These are phyloP conservation scores for Pleomassaria siparia DNA, from an alignment of 2,329 filamentous ascomycete genomes.

Conservation along the genomic window DNA sequence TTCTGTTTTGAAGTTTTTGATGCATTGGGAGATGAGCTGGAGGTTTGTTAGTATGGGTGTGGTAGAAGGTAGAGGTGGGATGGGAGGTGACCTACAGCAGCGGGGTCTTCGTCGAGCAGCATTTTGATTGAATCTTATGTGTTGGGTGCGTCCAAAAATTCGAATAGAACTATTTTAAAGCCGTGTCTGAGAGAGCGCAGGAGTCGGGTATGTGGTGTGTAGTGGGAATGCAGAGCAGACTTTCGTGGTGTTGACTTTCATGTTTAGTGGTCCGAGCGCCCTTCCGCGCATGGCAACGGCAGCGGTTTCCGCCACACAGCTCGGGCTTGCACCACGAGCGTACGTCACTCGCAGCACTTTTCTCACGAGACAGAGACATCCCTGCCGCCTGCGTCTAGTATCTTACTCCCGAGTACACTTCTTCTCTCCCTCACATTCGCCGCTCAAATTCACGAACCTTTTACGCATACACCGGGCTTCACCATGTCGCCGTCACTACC, in stretches of 20 bases:
- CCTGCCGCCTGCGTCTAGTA: conserved; percentile 12
- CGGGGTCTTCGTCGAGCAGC: conserved; percentile 92
- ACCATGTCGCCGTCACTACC: conserved; percentile 41
- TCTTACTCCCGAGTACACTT: background rate
- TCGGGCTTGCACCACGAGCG: conserved; percentile 13
- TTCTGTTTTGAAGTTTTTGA: conserved; percentile 91
- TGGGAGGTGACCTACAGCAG: conserved; percentile 61
- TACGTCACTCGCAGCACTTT: conserved; percentile 31
- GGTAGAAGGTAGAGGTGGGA: conserved; percentile 7
- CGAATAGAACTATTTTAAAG: background rate
- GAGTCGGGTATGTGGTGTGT: conserved; percentile 3
- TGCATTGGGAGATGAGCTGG: conserved; percentile 87
- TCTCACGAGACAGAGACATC: conserved; percentile 10
- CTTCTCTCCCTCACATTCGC: background rate
- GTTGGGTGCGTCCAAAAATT: conserved; percentile 7
- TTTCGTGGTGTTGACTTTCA: conserved; percentile 29
- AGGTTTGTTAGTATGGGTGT: conserved; percentile 16
- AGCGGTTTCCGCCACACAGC: conserved; percentile 24
- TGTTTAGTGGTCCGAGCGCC: conserved; percentile 33
- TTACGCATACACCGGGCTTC: background rate
- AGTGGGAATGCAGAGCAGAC: conserved; percentile 12
- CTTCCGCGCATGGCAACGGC: conserved; percentile 33
- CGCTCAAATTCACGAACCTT: background rate
- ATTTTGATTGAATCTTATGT: conserved; percentile 57
- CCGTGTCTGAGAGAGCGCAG: background rate